Evolutionary conservation across 2,329 filamentous ascomycete species (phyloP).

Genomic region (Neonectria sp.): DNA sequence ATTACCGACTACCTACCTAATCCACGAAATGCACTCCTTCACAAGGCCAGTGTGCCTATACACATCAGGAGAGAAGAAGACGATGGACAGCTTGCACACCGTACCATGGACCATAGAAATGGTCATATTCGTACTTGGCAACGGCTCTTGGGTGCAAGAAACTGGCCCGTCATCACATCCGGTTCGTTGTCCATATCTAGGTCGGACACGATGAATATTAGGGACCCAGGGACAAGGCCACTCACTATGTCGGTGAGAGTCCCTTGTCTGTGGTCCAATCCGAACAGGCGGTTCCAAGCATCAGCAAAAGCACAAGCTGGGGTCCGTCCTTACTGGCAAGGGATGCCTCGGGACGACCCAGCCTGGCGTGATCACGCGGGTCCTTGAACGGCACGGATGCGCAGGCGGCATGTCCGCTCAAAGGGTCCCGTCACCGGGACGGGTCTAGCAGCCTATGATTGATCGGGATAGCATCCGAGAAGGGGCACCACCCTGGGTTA

Average conservation of each 20-base stretch:
- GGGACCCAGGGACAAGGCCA: background rate
- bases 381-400: conserved; percentile 1
- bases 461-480: background rate
- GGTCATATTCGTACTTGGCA: background rate
- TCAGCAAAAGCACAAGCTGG: background rate
- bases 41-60: background rate
- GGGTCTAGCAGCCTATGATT: background rate
- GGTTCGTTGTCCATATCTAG: background rate
- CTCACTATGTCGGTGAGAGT: conserved; percentile 6
- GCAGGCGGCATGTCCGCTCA: conserved; percentile 9
- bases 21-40: background rate
- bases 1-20: background rate
- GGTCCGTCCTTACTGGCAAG: conserved; percentile 5
- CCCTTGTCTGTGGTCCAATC: conserved; percentile 10
- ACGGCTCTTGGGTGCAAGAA: background rate
- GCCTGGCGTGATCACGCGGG: conserved; percentile 23
- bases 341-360: conserved; percentile 10
- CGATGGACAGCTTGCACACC: background rate
- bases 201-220: background rate
- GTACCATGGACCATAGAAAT: background rate
- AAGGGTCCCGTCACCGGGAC: conserved; percentile 14
- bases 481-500: conserved; percentile 3
- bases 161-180: background rate
- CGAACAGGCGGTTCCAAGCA: conserved; percentile 9
- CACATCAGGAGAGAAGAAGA: conserved; percentile 1